Conservation (phyloP, 2,329 filamentous ascomycete species). For the Hypoxylon sp. region DNA sequence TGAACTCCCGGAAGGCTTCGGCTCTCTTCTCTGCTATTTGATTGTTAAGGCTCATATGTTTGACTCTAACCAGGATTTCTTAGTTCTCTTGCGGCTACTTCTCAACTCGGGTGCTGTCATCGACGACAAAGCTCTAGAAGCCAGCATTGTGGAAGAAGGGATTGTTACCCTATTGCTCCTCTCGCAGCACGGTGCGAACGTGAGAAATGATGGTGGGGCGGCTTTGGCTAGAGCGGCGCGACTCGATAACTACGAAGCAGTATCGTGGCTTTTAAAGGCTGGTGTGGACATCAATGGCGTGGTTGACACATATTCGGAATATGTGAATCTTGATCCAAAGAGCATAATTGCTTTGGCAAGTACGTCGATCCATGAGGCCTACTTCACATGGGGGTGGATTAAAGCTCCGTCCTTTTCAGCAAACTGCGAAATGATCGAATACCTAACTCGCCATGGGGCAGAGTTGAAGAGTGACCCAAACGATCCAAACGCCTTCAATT, state of each 20-base stretch:
- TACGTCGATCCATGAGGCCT: background rate
- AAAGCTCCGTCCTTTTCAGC: background rate
- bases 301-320: background rate
- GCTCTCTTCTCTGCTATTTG: conserved; percentile 6
- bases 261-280: conserved; percentile 13
- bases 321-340: background rate
- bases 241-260: conserved; percentile 20
- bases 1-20: background rate
- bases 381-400: background rate
- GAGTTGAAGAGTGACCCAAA: conserved; percentile 7
- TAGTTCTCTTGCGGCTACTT: background rate
- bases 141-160: conserved; percentile 4
- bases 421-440: conserved; percentile 13
- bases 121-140: conserved; percentile 1
- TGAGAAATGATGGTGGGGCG: conserved; percentile 1
- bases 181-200: background rate
- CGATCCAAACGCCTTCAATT: conserved; percentile 9
- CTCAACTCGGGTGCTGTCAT: background rate
- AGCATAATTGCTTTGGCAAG: conserved; percentile 9
- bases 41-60: background rate
- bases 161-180: conserved; percentile 7
- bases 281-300: conserved; percentile 23
- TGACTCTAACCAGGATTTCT: background rate
- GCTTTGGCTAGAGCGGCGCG: conserved; percentile 17
- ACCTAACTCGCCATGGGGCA: conserved; percentile 16